phyloP scores from a whole-genome alignment of 1,139 yeast species.

The Pichia sorboxylosa region DNA sequence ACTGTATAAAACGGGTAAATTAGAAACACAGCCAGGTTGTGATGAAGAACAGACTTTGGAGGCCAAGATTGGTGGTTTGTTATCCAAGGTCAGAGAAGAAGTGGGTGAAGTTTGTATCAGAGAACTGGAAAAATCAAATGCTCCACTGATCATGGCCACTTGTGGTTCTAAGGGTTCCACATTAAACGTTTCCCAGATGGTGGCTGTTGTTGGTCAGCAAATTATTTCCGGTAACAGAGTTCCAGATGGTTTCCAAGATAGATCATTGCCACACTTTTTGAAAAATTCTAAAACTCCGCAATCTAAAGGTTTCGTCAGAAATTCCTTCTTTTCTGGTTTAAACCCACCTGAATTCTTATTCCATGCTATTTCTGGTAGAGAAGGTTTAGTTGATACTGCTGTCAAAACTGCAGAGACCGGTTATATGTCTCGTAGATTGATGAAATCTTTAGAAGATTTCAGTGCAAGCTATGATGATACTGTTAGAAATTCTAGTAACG shows the following conservation, averaged over 20 bases:
- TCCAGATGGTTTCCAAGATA: slow-evolving; percentile 98
- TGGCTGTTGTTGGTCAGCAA: slow-evolving; percentile 99
- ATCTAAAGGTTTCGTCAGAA: slow-evolving; percentile 93
- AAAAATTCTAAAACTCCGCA: slow-evolving; percentile 96
- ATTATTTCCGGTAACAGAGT: slow-evolving; percentile 98
- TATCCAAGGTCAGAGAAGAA: slow-evolving; percentile 96
- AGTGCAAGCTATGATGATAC: slow-evolving; percentile 90
- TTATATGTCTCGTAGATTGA: slow-evolving; percentile 95
- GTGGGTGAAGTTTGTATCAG: slow-evolving; percentile 96
- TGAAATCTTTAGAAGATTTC: slow-evolving; percentile 95
- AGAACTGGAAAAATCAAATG: slow-evolving; percentile 82
- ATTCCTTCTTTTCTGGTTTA: slow-evolving; percentile 87
- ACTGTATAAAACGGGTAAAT: slow-evolving; percentile 67
- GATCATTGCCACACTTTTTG: slow-evolving; percentile 94
- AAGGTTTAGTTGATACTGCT: slow-evolving; percentile 98
- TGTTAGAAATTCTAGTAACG: slow-evolving; percentile 88
- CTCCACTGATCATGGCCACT: slow-evolving; percentile 97
- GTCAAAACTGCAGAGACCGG: slow-evolving; percentile 52
- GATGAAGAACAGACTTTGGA: slow-evolving; percentile 96
- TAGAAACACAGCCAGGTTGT: slow-evolving; percentile 99
- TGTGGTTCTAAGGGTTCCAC: slow-evolving; percentile 99
- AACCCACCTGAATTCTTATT: slow-evolving; percentile 94
- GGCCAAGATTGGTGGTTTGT: slow-evolving; percentile 90
- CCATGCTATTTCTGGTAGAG: slow-evolving; percentile 99
- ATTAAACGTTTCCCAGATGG: slow-evolving; percentile 97